Evolutionary conservation across 306 rosid genomes (phyloP), one percentile per base, ranked within the genome.

Genomic region (Oxytropis ochrocephala): DNA sequence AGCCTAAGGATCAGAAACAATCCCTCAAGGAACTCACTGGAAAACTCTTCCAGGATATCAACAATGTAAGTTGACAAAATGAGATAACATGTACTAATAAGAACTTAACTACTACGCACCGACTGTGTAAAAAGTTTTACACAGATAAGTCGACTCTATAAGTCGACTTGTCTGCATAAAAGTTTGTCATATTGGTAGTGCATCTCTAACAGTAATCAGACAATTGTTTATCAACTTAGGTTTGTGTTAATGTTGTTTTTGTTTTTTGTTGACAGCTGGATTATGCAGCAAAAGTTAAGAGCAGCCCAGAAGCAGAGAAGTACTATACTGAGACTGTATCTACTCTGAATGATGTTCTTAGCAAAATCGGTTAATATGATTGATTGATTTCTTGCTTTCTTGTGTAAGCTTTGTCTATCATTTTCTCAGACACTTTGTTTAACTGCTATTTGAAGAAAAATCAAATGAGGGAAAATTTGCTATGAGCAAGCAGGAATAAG

Each of bases 231-330:
- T 39, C 5, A 58, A 27, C 38, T 38, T 50, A 51, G 5, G 50
- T 17, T 33, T 54, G 19, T 59, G 14, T 30, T 6, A 2, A 38
- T 33, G 8, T 13, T 69, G 19, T 0, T 36, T 24, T 24, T 24
- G 29, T 24, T 59, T 50, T 16, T 42, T n/a, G 39, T 18, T 47
- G 8, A 63, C 96, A 94, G 97, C 73, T 95, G 86, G 99, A 95
- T 82, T 41, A 91, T 75, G 99, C 99, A 32, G 99, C 99, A 7
- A 95, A 91, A 80, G 75, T 79, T 11, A 95, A 95, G 96, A 95
- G 96, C 86, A 43, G 82, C 57, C 74, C 95, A 32, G 77, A 87
- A 74, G 99, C 99, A 54, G 97, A 91, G 89, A 95, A 95, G 84
- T 95, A 78, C 89, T 95, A 95, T 75, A 84, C 92, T 10, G 82